Percentiles rank a stretch among this genome's conserved stretches.
Evolutionary conservation across 139 green algal species (phyloP).

Genomic region (Auxenochlorella protothecoides): DNA sequence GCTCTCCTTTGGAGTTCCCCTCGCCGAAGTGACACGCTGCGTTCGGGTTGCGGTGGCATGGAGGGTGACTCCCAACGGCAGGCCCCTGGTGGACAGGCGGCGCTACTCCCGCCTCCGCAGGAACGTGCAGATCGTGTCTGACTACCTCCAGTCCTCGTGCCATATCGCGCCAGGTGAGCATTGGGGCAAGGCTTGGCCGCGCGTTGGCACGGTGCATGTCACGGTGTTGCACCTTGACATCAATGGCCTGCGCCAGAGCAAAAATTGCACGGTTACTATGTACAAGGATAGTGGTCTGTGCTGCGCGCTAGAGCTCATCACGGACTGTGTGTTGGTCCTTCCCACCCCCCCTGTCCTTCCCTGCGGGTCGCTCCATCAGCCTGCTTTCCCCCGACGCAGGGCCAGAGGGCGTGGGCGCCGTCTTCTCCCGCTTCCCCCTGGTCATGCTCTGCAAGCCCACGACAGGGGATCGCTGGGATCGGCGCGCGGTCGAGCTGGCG

Average conservation of each 20-base stretch:
- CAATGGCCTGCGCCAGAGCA: not conserved
- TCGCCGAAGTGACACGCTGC: not conserved
- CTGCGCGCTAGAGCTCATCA: not conserved
- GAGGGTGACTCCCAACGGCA: conserved; percentile 41
- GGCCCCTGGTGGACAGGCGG: conserved; percentile 45
- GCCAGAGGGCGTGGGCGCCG: conserved; percentile 26
- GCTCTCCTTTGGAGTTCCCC: too few species aligned
- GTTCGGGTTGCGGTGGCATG: conserved; percentile 31
- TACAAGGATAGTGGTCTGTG: not conserved
- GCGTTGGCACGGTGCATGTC: not conserved
- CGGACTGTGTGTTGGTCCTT: too few species aligned
- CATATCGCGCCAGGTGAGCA: conserved; percentile 20
- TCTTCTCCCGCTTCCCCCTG: conserved; percentile 28
- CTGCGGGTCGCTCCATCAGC: not conserved
- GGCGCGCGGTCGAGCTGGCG: conserved; percentile 37
- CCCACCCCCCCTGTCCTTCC: not conserved
- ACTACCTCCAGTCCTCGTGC: conserved; percentile 35
- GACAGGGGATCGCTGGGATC: conserved; percentile 45
- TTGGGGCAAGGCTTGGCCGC: not conserved
- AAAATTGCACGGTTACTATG: too few species aligned
- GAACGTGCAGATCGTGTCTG: conserved; percentile 34
- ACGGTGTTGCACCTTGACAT: not conserved
- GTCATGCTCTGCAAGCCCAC: conserved; percentile 57
- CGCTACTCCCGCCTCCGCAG: conserved; percentile 27
- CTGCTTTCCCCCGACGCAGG: conserved; percentile 8